phyloP scores from a whole-genome alignment of 305 asterid species.

The Ruellia speciosa region DNA sequence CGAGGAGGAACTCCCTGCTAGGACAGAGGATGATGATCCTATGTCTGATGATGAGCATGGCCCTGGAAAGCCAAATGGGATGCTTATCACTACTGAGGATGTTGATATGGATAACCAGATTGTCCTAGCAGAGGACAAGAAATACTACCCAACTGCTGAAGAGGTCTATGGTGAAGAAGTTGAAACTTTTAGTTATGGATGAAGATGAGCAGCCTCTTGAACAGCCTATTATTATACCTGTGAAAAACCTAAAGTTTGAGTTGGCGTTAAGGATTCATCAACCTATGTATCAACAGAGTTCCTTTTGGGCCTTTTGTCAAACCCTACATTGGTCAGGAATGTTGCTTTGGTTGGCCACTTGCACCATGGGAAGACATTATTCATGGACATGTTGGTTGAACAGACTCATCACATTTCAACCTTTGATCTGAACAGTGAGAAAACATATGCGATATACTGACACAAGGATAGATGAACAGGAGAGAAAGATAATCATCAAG shows the following conservation, averaged over 20 bases:
- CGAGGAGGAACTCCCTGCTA: constrained; percentile 70
- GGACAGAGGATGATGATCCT: constrained; percentile 51
- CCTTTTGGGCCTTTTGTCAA: constrained; percentile 89
- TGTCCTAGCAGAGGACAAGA: constrained; percentile 89
- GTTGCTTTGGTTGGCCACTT: constrained; percentile 89
- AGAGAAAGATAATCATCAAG: constrained; percentile 86
- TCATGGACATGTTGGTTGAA: constrained; percentile 95
- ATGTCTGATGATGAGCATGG: constrained; percentile 64
- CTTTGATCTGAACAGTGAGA: constrained; percentile 87
- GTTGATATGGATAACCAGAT: constrained; percentile 89
- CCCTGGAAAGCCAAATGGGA: constrained; percentile 72
- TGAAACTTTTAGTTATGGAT: constrained; percentile 92
- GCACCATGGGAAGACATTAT: constrained; percentile 82
- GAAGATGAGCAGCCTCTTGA: constrained; percentile 96
- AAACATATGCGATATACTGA: constrained; percentile 94
- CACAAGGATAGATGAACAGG: constrained; percentile 96
- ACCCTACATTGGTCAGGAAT: constrained; percentile 72
- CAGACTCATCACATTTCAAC: constrained; percentile 96
- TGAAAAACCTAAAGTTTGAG: constrained; percentile 87
- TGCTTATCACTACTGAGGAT: constrained; percentile 64
- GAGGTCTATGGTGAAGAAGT: constrained; percentile 98
- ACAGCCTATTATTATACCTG: constrained; percentile 76
- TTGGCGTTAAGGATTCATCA: constrained; percentile 82
- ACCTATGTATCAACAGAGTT: constrained; percentile 89
- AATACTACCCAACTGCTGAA: constrained; percentile 94